Base-by-base conservation (phyloP, 176 grass and related monocot species). In the Lolium rigidum region DNA sequence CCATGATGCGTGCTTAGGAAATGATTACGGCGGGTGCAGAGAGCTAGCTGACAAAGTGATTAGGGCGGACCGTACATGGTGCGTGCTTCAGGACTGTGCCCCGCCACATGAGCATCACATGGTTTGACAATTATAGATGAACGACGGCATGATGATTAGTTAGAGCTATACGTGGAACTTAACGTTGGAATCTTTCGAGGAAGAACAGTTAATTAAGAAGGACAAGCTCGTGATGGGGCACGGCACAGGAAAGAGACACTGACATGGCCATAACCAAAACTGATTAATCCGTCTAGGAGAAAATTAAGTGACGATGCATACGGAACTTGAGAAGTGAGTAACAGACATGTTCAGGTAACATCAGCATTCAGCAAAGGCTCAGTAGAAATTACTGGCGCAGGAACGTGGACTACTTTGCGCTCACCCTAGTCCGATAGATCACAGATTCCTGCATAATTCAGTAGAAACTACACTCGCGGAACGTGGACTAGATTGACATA, bases 171-270 rank as follows among this genome's bases (percentile, higher is more conserved):
- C 10, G 5, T 64, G 56, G 17, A 59, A 14, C 52, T 73, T 44
- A 83, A 59, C n/a, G 4, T 72, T 59, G 67, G 81, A 77, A 77
- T 85, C 73, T 85, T 67, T 18, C 46, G 83, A 12, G 18, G 9
- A 67, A 75, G 46, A 38, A 16, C 4, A 66, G 6, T 66, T 49
- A 74, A 9, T 15, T 48, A 18, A n/a, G 11, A 28, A 17, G 3
- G 4, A 12, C 28, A 49, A 22, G 70, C 54, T 38, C 55, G 28
- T n/a, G 48, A 41, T 82, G 64, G 20, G 31, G 31, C 31, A 82
- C 9, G 49, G 20, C 50, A 74, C 11, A 22, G 1, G 15, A 18
- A 72, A 20, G 15, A 51, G 50, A 38, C 80, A 2, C 38, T 7
- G 18, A 28, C 10, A 38, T 69, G 5, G 9, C 64, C 8, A 31